Evolutionary conservation across 2,329 filamentous ascomycete species (phyloP).

Genomic region (Piedraia hortae): DNA sequence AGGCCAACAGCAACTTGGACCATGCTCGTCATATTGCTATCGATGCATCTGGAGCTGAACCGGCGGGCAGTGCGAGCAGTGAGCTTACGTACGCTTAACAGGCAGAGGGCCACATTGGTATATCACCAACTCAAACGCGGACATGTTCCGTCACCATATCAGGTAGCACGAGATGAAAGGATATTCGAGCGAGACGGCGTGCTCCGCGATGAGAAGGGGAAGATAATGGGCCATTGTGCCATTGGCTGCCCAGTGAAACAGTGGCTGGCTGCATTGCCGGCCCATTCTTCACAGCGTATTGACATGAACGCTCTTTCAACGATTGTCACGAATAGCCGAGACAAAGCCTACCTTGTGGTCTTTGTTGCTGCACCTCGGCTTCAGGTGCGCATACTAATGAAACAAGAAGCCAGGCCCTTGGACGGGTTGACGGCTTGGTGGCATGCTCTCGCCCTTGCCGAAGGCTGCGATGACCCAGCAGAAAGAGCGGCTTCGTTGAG

Average conservation of each 20-base stretch:
- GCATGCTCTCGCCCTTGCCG: conserved; percentile 26
- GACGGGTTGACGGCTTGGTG: conserved; percentile 34
- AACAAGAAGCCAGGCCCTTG: conserved; percentile 23
- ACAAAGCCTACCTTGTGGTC: conserved; percentile 1
- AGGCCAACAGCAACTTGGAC: conserved; percentile 45
- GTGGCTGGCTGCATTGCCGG: conserved; percentile 12
- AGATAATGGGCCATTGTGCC: conserved; percentile 24
- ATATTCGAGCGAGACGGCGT: conserved; percentile 38
- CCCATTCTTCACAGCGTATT: conserved; percentile 5
- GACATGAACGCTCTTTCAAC: not conserved
- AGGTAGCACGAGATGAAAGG: conserved; percentile 32
- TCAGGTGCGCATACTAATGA: conserved; percentile 31
- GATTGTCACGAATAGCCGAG: not conserved
- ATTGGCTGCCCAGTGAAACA: conserved; percentile 20
- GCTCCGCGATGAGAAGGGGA: conserved; percentile 25
- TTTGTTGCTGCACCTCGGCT: conserved; percentile 1
- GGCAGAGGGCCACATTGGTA: conserved; percentile 59
- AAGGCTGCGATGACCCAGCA: conserved; percentile 2
- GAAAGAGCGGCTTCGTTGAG: conserved; percentile 21
- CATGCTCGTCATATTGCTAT: conserved; percentile 42
- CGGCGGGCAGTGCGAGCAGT: conserved; percentile 65
- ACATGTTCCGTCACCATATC: conserved; percentile 30
- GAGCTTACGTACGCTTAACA: conserved; percentile 57
- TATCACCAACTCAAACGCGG: conserved; percentile 25
- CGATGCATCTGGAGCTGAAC: conserved; percentile 58